These are phyloP conservation scores for Saccharomycopsis sp. DNA, from an alignment of 805 yeast species.

Conservation along the genomic window DNA sequence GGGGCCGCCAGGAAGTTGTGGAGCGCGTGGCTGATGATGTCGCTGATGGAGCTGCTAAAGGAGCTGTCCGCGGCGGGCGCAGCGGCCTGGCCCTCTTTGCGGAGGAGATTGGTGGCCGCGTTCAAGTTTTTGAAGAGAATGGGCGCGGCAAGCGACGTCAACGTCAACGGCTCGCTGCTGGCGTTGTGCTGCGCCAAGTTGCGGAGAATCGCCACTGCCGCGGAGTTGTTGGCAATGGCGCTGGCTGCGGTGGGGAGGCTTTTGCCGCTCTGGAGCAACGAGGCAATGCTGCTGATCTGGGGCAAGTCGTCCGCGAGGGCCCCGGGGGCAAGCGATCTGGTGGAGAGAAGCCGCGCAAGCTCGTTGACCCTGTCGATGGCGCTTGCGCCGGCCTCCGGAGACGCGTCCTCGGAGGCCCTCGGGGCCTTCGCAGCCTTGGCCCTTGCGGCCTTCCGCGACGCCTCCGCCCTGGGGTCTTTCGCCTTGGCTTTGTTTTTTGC, in stretches of 20 bases:
- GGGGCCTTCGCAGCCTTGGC: background rate
- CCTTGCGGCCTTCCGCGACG: background rate
- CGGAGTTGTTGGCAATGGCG: background rate
- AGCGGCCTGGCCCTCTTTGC: background rate
- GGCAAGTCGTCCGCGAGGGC: background rate
- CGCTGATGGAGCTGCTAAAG: background rate
- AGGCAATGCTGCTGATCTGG: background rate
- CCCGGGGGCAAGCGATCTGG: background rate
- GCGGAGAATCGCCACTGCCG: background rate
- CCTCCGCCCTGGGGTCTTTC: background rate
- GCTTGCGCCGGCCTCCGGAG: background rate
- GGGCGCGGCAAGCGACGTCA: background rate
- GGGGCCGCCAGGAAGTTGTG: constrained; percentile 14
- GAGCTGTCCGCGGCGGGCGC: background rate
- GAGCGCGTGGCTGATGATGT: background rate
- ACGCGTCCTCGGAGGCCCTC: too few relatives aligned
- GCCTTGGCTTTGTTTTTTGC: background rate
- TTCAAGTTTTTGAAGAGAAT: background rate
- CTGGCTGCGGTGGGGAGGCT: background rate
- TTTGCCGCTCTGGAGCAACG: background rate
- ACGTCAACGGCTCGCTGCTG: background rate
- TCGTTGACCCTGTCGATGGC: constrained; percentile 1
- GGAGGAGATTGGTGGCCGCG: background rate
- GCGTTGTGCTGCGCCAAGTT: background rate
- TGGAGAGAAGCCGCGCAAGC: background rate